phyloP scores from a whole-genome alignment of 1,284 basidiomycete species.

The Rhizopogon parksii region DNA sequence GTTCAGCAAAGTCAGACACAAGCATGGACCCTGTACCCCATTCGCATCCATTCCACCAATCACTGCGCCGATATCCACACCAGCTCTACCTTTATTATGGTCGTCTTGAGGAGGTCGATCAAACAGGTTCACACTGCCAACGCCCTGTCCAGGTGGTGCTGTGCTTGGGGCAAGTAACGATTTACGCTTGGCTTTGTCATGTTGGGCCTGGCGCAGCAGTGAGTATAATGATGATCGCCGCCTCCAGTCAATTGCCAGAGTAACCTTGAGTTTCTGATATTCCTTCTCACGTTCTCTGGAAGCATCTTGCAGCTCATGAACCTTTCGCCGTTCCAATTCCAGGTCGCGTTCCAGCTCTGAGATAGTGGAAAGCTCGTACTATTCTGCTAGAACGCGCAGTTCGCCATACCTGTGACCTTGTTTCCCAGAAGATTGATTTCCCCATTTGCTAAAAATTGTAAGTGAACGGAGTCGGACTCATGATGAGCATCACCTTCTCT shows the following conservation, averaged over 20 bases:
- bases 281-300: conserved; percentile 75
- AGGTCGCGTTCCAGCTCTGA: conserved; percentile 71
- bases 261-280: conserved; percentile 77
- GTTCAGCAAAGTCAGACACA: conserved; percentile 4
- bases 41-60: conserved; percentile 66
- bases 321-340: conserved; percentile 68
- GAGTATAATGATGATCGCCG: background rate
- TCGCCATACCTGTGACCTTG: conserved; percentile 51
- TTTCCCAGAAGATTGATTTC: conserved; percentile 65
- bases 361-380: conserved; percentile 6
- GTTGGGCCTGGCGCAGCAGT: conserved; percentile 43
- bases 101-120: conserved; percentile 17
- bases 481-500: conserved; percentile 54
- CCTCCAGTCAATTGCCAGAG: background rate
- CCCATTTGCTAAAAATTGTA: conserved; percentile 50
- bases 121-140: conserved; percentile 9
- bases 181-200: conserved; percentile 74
- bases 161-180: conserved; percentile 46
- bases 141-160: conserved; percentile 12
- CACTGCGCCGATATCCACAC: conserved; percentile 46
- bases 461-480: conserved; percentile 4
- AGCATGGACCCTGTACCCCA: conserved; percentile 37
- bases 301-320: conserved; percentile 64
- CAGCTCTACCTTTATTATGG: conserved; percentile 4
- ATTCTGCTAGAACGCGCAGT: background rate